A percentile compares a stretch with the other conserved stretches of the same genome.
Conservation (phyloP, 495 filamentous ascomycete species). For the Copromyces sp. region DNA sequence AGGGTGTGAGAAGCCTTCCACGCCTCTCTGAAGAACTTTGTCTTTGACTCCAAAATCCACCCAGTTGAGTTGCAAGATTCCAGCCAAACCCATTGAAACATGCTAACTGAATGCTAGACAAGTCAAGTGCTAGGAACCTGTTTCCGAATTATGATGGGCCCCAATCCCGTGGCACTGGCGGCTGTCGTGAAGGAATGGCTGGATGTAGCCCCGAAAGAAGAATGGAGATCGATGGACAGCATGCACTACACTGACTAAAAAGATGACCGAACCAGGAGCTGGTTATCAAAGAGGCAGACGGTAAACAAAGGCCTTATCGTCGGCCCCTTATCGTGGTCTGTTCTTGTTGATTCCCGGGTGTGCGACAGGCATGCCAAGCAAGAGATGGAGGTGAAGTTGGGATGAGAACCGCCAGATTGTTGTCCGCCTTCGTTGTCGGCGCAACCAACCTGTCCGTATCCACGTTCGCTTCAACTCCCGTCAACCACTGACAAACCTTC, state of each 20-base stretch:
- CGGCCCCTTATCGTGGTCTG: neutral
- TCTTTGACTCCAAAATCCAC: neutral
- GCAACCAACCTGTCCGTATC: neutral
- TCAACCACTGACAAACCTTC: neutral
- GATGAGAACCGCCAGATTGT: neutral
- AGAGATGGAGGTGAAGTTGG: neutral
- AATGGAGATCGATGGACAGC: neutral
- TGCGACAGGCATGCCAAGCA: neutral
- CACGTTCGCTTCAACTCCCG: neutral
- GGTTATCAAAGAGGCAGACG: neutral
- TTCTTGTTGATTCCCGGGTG: neutral
- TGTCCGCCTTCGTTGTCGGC: neutral
- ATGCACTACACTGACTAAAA: neutral
- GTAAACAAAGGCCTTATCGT: neutral
- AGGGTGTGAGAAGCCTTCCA: neutral
- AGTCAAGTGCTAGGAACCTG: neutral
- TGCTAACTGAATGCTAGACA: neutral
- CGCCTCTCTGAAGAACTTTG: neutral
- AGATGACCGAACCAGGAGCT: neutral
- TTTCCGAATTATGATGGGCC: neutral
- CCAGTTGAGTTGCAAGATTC: neutral
- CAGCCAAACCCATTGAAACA: neutral
- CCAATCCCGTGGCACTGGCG: neutral
- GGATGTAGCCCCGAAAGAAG: neutral
- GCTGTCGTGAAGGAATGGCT: neutral